A percentile compares a stretch with the other conserved stretches of the same genome.
phyloP scores from a whole-genome alignment of 805 yeast genomes.

The Candida pseudoglaebosa region DNA sequence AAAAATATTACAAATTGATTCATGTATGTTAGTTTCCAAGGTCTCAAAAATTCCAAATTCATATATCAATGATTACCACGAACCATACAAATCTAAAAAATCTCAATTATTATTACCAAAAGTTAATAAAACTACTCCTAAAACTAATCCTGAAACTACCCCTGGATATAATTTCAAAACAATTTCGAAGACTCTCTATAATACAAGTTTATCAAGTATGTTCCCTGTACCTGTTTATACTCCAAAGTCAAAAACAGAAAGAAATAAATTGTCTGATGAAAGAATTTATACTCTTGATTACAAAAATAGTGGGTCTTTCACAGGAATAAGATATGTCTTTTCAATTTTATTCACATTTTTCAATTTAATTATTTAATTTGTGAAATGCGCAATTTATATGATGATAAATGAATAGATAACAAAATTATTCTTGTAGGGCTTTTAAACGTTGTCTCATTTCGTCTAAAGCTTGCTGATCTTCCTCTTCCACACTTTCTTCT shows the following conservation, averaged over 20 bases:
- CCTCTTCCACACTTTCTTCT: conserved; percentile 21
- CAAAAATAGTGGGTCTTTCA: background rate
- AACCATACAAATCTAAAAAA: background rate
- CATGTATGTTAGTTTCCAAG: background rate
- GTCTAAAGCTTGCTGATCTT: conserved; percentile 67
- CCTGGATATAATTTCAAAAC: too few species aligned
- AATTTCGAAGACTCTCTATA: too few species aligned
- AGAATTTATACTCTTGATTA: conserved; percentile 3
- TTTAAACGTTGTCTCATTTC: conserved; percentile 87
- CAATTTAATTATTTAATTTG: background rate
- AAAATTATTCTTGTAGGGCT: conserved; percentile 58
- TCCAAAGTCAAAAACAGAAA: background rate
- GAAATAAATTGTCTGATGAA: background rate
- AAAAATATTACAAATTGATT: background rate
- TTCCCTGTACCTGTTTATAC: background rate
- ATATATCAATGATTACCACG: background rate
- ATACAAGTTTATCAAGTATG: too few species aligned
- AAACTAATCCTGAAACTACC: background rate
- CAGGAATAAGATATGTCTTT: background rate
- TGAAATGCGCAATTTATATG: background rate
- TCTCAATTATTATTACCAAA: background rate
- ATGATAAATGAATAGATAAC: background rate
- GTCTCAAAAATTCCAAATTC: background rate
- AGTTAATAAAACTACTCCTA: background rate
- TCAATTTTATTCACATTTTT: background rate